Evolutionary conservation across 148 eudicot genomes (phyloP).

Genomic region (Rhododendron simsii): DNA sequence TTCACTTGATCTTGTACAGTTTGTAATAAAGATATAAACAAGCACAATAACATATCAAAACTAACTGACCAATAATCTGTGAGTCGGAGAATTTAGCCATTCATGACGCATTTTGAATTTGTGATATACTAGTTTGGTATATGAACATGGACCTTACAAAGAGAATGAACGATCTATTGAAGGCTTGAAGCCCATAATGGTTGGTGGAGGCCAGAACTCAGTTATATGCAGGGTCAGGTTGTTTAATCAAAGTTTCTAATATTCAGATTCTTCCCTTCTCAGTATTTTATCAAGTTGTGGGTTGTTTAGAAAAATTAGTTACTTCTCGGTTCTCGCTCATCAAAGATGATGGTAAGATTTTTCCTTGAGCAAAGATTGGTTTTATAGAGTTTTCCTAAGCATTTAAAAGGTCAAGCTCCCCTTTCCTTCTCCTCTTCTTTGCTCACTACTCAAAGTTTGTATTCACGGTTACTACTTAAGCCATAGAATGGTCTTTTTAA

Average conservation of each 20-base stretch:
- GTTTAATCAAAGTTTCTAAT: background rate
- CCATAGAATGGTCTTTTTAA: background rate
- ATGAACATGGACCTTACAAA: background rate
- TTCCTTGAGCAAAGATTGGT: background rate
- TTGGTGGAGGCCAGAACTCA: background rate
- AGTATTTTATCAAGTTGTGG: background rate
- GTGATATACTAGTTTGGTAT: background rate
- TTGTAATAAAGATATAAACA: background rate
- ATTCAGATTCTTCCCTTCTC: background rate
- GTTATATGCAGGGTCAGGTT: background rate
- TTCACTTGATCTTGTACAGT: background rate
- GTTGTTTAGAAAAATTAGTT: background rate
- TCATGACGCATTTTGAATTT: background rate
- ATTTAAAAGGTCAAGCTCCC: background rate
- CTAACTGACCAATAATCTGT: background rate
- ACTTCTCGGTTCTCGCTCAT: background rate
- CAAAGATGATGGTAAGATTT: background rate
- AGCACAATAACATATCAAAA: background rate
- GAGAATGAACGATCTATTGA: background rate
- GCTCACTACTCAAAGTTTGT: background rate
- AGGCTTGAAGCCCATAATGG: background rate
- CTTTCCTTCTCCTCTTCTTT: background rate
- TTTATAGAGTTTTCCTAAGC: background rate
- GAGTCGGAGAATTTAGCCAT: background rate
- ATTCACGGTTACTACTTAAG: background rate